Evolutionary conservation across 768 basidiomycete species (phyloP).

Genomic region (Podaxis rugospora): DNA sequence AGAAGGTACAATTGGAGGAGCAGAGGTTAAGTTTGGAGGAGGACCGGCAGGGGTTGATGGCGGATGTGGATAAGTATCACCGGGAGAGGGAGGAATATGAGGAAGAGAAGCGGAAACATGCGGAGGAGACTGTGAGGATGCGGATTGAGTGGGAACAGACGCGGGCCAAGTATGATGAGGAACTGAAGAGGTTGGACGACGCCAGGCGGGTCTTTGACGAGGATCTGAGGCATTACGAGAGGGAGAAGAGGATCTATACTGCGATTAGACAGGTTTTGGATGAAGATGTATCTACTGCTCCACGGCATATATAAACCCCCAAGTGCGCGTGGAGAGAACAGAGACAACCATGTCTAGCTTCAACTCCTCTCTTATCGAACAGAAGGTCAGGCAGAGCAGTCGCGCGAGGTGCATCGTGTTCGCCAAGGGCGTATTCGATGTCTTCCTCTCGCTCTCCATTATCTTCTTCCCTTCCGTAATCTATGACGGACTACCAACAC

Average conservation of each 20-base stretch:
- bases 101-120: conserved; percentile 7
- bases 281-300: conserved; percentile 1
- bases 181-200: not conserved
- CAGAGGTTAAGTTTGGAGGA: conserved; percentile 5
- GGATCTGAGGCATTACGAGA: conserved; percentile 6
- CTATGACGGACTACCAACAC: conserved; percentile 17
- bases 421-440: conserved; percentile 19
- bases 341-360: conserved; percentile 1
- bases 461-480: conserved; percentile 19
- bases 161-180: conserved; percentile 4
- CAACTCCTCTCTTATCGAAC: not conserved
- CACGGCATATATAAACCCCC: not conserved
- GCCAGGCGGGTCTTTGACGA: conserved; percentile 3
- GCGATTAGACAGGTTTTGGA: conserved; percentile 10
- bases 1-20: conserved; percentile 5
- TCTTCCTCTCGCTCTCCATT: conserved; percentile 17
- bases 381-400: not conserved
- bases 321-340: not conserved
- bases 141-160: conserved; percentile 6
- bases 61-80: conserved; percentile 4
- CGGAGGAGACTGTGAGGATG: conserved; percentile 9
- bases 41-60: conserved; percentile 1
- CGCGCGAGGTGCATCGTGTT: conserved; percentile 16
- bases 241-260: conserved; percentile 4
- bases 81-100: conserved; percentile 3